Evolutionary conservation across 106 monocot genomes (phyloP), one percentile per base, ranked within the genome.

Genomic region (Ottelia alismoides): DNA sequence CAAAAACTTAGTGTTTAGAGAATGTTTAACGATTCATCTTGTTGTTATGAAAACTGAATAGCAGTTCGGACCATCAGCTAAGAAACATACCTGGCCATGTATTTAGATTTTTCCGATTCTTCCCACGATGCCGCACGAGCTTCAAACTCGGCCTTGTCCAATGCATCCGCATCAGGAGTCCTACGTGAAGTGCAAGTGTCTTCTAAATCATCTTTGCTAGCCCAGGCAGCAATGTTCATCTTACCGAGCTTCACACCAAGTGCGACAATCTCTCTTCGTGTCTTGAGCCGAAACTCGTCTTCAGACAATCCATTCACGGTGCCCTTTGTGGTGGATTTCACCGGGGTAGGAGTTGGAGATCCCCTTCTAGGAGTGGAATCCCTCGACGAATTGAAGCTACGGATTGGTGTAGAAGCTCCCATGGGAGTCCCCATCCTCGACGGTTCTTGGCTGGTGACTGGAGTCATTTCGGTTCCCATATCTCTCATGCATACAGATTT

Each of bases 391-490:
- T 67, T 63, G 11, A 78, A 81, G 65, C 75, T 82, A n/a, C 66
- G 51, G 24, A 46, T 68, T 0, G 96, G 96, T 31, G 96, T 85
- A 25, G 65, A 66, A 22, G 89, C 51, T 31, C 53, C 74, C 19
- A 64, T 49, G 1, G 96, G 89, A 30, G 96, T 96, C 49, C 53
- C 82, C 17, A 76, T 89, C 60, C 71, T 81, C 16, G 96, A 96
- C 28, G 81, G 85, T 11, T 89, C 96, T 57, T 96, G 89, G 58
- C 96, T 96, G 22, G 88, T 65, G 31, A 79, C 67, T 1, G 96
- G 96, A 3, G 96, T 96, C 96, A 96, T 96, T 54, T 89, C 89
- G 1, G 96, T 96, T 50, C 96, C 96, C 20, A 81, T 70, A 47
- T 96, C 89, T 65, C 85, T 73, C 89, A 82, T 89, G 27, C 81